Percentiles rank a stretch among this genome's conserved stretches.
Evolutionary conservation across 345 rosid genomes (phyloP).

Genomic region (Hypericum androsaemum): DNA sequence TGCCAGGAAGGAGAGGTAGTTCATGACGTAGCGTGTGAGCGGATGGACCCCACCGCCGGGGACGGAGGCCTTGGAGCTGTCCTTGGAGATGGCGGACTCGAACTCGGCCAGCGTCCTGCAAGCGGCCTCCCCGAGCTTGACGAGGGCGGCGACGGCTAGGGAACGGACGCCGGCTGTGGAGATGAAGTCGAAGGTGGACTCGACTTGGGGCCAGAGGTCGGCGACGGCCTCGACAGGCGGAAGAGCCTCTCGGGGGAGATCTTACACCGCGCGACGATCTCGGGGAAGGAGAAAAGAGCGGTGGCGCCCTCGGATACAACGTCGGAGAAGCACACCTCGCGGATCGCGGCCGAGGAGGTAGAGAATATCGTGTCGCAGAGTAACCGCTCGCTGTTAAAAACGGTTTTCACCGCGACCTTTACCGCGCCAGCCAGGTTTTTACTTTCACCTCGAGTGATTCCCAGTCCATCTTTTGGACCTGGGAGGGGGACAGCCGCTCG

Average conservation of each 20-base stretch:
- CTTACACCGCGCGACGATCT: not conserved
- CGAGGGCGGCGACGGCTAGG: conserved; percentile 43
- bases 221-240: not conserved
- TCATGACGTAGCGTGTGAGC: conserved; percentile 40
- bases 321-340: conserved; percentile 4
- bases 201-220: conserved; percentile 21
- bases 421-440: conserved; percentile 2
- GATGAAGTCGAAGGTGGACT: conserved; percentile 35
- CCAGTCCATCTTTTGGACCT: conserved; percentile 1
- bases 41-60: conserved; percentile 49
- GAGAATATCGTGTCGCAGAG: conserved; percentile 5
- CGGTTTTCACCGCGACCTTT: not conserved
- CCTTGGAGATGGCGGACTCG: conserved; percentile 41
- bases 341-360: not conserved
- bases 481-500: not conserved
- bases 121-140: conserved; percentile 37
- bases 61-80: conserved; percentile 31
- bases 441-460: conserved; percentile 3
- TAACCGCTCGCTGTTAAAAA: conserved; percentile 5
- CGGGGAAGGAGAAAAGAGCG: conserved; percentile 5
- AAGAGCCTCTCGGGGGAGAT: conserved; percentile 7
- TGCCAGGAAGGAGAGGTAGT: conserved; percentile 41
- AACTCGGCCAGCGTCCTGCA: conserved; percentile 29
- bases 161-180: conserved; percentile 32
- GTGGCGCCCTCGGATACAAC: not conserved